Evolutionary conservation across 495 filamentous ascomycete species (phyloP).

Genomic region (Saxophila tyrrhenica): DNA sequence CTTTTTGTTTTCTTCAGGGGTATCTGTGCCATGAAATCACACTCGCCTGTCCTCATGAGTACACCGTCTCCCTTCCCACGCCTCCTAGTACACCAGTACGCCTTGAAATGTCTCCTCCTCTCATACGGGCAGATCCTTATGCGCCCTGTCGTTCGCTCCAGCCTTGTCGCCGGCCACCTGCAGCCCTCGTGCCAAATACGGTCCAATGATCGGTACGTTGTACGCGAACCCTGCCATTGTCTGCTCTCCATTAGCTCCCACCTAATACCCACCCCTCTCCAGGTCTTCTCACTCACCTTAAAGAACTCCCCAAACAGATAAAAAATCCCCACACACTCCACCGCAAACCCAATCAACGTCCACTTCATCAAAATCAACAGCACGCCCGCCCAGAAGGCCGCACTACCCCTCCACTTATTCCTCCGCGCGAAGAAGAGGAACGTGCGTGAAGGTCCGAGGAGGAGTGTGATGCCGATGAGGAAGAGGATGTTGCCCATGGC

Average conservation of each 20-base stretch:
- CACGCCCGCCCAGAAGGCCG: constrained; percentile 74
- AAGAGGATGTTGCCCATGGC: constrained; percentile 98
- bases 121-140: constrained; percentile 23
- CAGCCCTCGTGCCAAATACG: constrained; percentile 60
- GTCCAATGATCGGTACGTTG: constrained; percentile 74
- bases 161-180: constrained; percentile 50
- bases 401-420: constrained; percentile 85
- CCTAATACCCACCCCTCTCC: background rate
- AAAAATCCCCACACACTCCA: constrained; percentile 87
- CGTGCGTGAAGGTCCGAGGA: constrained; percentile 89
- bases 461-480: constrained; percentile 84
- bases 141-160: constrained; percentile 18
- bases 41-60: too few relatives aligned
- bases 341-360: constrained; percentile 76
- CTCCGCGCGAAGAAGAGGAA: constrained; percentile 83
- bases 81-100: too few relatives aligned
- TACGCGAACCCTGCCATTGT: constrained; percentile 80
- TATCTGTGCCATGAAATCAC: too few relatives aligned
- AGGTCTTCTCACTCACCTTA: constrained; percentile 1
- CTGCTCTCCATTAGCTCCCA: constrained; percentile 35
- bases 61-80: too few relatives aligned
- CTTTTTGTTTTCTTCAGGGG: background rate
- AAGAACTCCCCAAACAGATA: constrained; percentile 80
- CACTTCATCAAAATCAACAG: constrained; percentile 75
- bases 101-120: background rate